Evolutionary conservation across 2,329 filamentous ascomycete genomes (phyloP).

Genomic region (Cryphonectria carpinicola): DNA sequence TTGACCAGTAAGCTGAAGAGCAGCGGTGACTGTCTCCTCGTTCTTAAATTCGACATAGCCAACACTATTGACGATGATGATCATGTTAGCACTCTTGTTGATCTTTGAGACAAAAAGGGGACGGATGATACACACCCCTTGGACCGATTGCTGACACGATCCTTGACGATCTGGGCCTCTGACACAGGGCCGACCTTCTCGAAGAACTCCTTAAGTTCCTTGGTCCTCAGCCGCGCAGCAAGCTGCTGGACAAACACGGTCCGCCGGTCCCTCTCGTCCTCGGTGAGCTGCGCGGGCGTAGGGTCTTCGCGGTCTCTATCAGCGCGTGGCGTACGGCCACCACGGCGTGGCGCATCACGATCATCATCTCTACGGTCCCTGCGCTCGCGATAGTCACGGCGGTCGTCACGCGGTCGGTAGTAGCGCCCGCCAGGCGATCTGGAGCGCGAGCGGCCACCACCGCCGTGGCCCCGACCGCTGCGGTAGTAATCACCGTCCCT

Average conservation of each 20-base stretch:
- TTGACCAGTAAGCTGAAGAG: conserved; percentile 97
- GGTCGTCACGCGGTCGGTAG: conserved; percentile 55
- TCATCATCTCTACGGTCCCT: conserved; percentile 50
- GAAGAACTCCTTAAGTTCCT: conserved; percentile 93
- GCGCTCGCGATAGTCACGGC: conserved; percentile 51
- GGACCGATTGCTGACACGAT: conserved; percentile 92
- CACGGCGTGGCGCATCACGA: conserved; percentile 49
- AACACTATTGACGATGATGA: conserved; percentile 62
- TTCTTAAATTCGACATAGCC: conserved; percentile 99
- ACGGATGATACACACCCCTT: conserved; percentile 76
- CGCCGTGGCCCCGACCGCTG: conserved; percentile 47
- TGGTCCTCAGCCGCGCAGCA: conserved; percentile 87
- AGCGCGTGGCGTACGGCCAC: conserved; percentile 45
- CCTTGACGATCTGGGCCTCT: conserved; percentile 98
- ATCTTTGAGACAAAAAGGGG: neutral
- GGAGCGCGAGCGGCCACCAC: conserved; percentile 70
- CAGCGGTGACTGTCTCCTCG: conserved; percentile 90
- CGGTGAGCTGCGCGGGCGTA: conserved; percentile 70
- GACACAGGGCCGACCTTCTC: conserved; percentile 93
- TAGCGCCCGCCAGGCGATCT: conserved; percentile 66
- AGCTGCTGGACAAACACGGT: conserved; percentile 99
- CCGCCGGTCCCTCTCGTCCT: conserved; percentile 94
- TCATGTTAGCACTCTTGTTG: conserved; percentile 10
- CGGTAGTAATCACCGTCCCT: conserved; percentile 72
- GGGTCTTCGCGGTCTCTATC: conserved; percentile 61